Percentiles rank a stretch among this genome's conserved stretches.
Evolutionary conservation across 371 early-diverging fungal species (phyloP).

Genomic region (Mortierella sp.): DNA sequence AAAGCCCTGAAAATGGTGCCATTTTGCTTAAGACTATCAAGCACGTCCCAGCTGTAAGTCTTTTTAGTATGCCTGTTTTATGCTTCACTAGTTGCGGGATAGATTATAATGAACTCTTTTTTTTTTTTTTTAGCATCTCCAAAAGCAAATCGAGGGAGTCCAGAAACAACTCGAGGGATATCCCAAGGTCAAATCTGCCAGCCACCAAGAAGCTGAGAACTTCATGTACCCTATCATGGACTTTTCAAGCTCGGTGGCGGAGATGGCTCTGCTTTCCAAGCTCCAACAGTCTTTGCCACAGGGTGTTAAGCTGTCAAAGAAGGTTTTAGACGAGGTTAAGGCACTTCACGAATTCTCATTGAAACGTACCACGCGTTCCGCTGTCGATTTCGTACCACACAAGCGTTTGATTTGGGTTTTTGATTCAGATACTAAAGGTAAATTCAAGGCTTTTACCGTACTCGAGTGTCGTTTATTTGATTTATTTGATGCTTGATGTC

Average conservation of each 20-base stretch:
- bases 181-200: slow-evolving; percentile 39
- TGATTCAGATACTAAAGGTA: slow-evolving; percentile 59
- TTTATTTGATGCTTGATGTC: too few relatives aligned
- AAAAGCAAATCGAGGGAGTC: slow-evolving; percentile 56
- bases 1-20: slow-evolving; percentile 64
- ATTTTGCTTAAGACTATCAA: slow-evolving; percentile 66
- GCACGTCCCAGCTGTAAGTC: slow-evolving; percentile 67
- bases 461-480: background rate
- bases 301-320: slow-evolving; percentile 22
- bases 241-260: slow-evolving; percentile 63
- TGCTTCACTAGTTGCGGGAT: too few relatives aligned
- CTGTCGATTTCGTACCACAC: slow-evolving; percentile 75
- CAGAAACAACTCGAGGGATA: slow-evolving; percentile 53
- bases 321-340: slow-evolving; percentile 47
- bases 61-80: background rate
- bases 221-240: slow-evolving; percentile 66
- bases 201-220: slow-evolving; percentile 34
- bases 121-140: slow-evolving; percentile 35
- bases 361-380: slow-evolving; percentile 69
- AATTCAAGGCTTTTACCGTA: background rate
- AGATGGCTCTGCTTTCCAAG: slow-evolving; percentile 66
- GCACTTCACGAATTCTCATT: slow-evolving; percentile 63
- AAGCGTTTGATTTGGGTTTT: slow-evolving; percentile 77
- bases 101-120: background rate
- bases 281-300: slow-evolving; percentile 55